Percentiles rank a stretch among this genome's conserved stretches.
These are phyloP conservation scores for Penstemon eatonii DNA, from an alignment of 257 asterid genomes.

Conservation along the genomic window DNA sequence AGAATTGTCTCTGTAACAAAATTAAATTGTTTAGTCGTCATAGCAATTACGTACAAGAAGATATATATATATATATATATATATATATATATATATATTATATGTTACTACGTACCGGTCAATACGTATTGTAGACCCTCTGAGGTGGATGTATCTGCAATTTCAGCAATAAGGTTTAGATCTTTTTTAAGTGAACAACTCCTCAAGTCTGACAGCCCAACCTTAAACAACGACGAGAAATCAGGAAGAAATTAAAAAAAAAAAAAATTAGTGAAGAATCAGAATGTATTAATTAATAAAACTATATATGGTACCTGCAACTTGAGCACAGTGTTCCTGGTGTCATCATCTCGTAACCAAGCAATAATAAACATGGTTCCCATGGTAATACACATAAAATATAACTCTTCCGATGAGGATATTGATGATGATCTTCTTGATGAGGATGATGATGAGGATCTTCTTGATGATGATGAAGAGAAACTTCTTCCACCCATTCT, in stretches of 20 bases:
- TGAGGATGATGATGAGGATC: too few species aligned
- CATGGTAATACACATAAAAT: too few species aligned
- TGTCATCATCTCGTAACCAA: slow-evolving; percentile 75
- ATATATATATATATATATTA: too few species aligned
- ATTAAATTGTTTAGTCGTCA: not conserved
- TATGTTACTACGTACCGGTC: slow-evolving; percentile 53
- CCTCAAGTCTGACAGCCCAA: slow-evolving; percentile 85
- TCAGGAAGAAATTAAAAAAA: not conserved
- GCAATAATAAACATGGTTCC: not conserved
- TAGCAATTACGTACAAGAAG: too few species aligned
- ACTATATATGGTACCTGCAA: too few species aligned
- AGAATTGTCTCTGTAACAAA: slow-evolving; percentile 83
- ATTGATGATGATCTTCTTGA: too few species aligned
- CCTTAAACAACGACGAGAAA: slow-evolving; percentile 45
- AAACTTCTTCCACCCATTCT: slow-evolving; percentile 83
- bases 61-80: too few species aligned
- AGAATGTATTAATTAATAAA: too few species aligned
- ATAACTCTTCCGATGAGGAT: slow-evolving; percentile 28
- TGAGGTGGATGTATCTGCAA: slow-evolving; percentile 86
- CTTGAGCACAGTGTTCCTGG: slow-evolving; percentile 63
- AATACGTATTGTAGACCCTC: slow-evolving; percentile 88
- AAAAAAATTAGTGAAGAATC: not conserved
- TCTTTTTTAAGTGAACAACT: slow-evolving; percentile 77
- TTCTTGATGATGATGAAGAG: slow-evolving; percentile 54
- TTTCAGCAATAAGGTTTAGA: slow-evolving; percentile 86